These are phyloP conservation scores for Pleurotus djamor DNA, from an alignment of 768 basidiomycete species.

Conservation along the genomic window DNA sequence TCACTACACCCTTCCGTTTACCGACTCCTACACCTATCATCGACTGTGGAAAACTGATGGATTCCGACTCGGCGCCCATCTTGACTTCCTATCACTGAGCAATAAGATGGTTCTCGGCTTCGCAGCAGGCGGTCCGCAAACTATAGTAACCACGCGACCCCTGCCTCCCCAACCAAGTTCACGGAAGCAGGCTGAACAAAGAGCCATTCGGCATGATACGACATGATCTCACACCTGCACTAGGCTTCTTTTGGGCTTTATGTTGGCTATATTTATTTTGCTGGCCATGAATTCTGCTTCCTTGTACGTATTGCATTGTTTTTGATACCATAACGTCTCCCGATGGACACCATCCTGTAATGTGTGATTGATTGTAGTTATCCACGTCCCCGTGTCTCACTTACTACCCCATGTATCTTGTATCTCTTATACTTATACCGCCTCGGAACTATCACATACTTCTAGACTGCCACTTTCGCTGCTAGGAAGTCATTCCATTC, in stretches of 20 bases:
- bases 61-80: constrained; percentile 56
- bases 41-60: constrained; percentile 64
- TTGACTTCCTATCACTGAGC: constrained; percentile 53
- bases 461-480: constrained; percentile 46
- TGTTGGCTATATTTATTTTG: background rate
- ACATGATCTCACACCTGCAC: background rate
- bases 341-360: background rate
- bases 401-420: too few relatives aligned
- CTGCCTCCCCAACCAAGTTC: background rate
- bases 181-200: background rate
- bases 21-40: constrained; percentile 57
- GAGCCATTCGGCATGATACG: background rate
- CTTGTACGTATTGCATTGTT: background rate
- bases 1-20: constrained; percentile 37
- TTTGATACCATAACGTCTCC: background rate
- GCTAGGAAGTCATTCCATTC: constrained; percentile 82
- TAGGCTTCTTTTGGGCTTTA: background rate
- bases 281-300: background rate
- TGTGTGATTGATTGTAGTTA: background rate
- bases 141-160: background rate
- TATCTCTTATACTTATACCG: too few relatives aligned
- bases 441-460: too few relatives aligned
- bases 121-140: background rate
- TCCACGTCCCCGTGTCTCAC: too few relatives aligned
- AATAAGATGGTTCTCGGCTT: constrained; percentile 50